phyloP scores from a whole-genome alignment of 306 rosid species.

The Elaeagnus macrophylla region DNA sequence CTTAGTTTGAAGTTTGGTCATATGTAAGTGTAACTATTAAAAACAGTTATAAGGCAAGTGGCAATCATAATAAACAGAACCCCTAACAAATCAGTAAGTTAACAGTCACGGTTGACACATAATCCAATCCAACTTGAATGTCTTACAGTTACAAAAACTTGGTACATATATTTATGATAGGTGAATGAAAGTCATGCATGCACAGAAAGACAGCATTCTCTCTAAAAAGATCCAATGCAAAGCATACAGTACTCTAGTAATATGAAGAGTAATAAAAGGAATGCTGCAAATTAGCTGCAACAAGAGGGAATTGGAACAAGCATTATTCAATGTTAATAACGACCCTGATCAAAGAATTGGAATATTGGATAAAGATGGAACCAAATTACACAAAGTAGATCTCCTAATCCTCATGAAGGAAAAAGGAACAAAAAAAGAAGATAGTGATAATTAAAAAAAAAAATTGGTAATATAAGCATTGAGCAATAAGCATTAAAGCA shows the following conservation, averaged over 20 bases:
- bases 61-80: no score
- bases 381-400: background rate
- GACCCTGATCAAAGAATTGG: background rate
- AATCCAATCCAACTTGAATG: no score
- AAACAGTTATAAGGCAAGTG: no score
- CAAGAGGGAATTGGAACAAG: background rate
- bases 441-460: background rate
- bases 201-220: background rate
- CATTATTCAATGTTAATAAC: background rate
- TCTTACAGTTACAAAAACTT: no score
- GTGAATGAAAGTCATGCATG: background rate
- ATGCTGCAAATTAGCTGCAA: background rate
- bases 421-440: slow-evolving; percentile 7
- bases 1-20: no score
- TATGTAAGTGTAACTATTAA: no score
- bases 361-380: background rate
- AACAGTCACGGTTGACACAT: no score
- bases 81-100: no score
- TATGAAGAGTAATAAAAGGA: no score
- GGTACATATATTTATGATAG: no score
- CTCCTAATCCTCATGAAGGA: slow-evolving; percentile 1
- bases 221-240: no score
- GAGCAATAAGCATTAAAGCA: slow-evolving; percentile 15
- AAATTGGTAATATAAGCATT: slow-evolving; percentile 15
- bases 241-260: background rate